Base-by-base conservation (phyloP, 352 stramenopile genomes). In the Nothophytophthora sp. region DNA sequence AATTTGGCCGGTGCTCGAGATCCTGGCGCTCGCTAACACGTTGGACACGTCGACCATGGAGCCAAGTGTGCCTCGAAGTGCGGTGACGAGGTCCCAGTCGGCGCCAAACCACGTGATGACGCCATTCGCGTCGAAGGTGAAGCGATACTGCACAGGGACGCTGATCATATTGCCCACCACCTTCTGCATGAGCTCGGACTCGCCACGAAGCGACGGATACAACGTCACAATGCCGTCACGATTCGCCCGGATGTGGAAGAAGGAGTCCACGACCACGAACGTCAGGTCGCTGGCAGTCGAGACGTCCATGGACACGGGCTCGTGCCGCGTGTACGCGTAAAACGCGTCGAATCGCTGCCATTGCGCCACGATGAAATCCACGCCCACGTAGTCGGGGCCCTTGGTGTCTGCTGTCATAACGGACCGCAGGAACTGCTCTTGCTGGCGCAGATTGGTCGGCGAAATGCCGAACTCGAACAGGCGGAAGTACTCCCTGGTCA, bases 1-100 rank as follows among this genome's bases (percentile, higher is more conserved):
- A 42, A 88, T 90, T 45, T 85, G 71, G 7, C 76, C 70, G 2
- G 79, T 86, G 25, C 53, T 86, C 29, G 76, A 77, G 35, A 90
- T 79, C 8, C 73, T 70, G 16, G 76, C 57, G 32, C 53, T 63
- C 0, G 57, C 32, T 39, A 88, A 75, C 46, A 81, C 70, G n/a
- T 33, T 28, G 7, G 61, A 63, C 3, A 73, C 75, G 28, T 73
- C 70, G 18, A 64, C 40, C n/a, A 90, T 53, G 19, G 60, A 76
- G 2, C 73, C 73, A n/a, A 85, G 37, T 10, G 64, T 38, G 18
- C 46, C 60, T 38, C 78, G 56, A 1, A 90, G 45, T 0, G 70
- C 76, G 2, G 24, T 38, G 9, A 90, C 60, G 43, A 88, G 73
- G 56, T 88, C 75, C 60, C 77, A 73, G 30, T 90, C 70, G 19